Conservation (phyloP, 805 yeast species). For the Metschnikowia amazonensis region DNA sequence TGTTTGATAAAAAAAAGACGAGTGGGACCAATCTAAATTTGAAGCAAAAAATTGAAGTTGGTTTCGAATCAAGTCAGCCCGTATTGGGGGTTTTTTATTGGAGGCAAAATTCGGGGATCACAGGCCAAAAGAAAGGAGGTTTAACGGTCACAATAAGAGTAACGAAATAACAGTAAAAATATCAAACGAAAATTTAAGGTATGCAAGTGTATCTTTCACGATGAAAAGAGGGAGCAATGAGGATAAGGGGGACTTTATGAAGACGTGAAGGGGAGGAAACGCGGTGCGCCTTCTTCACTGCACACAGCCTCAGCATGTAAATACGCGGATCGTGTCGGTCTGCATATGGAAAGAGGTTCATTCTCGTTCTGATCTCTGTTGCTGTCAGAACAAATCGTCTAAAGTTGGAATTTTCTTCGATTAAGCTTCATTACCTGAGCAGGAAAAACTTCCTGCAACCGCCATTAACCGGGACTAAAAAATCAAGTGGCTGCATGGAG, state of each 20-base stretch:
- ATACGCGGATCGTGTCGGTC: slow-evolving; percentile 13
- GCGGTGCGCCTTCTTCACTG: slow-evolving; percentile 10
- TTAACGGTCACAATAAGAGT: neutral
- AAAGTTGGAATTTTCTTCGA: neutral
- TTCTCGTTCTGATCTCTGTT: neutral
- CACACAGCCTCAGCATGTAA: slow-evolving; percentile 2
- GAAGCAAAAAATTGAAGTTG: neutral
- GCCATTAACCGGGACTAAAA: neutral
- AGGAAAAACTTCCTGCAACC: too few species aligned
- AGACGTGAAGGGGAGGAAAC: slow-evolving; percentile 11
- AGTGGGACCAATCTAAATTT: neutral
- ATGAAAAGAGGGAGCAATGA: slow-evolving; percentile 6
- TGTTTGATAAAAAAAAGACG: neutral
- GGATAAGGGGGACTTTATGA: slow-evolving; percentile 11
- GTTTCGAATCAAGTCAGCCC: slow-evolving; percentile 1
- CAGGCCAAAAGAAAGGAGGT: neutral
- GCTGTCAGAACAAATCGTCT: neutral
- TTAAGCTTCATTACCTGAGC: neutral
- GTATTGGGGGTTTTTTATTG: neutral
- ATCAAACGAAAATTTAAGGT: too few species aligned
- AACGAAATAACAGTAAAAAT: neutral
- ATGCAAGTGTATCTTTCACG: neutral
- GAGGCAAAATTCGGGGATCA: neutral
- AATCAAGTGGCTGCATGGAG: neutral
- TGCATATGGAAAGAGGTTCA: slow-evolving; percentile 6